Conservation (phyloP, 768 basidiomycete genomes). For the Amanita muscaria region DNA sequence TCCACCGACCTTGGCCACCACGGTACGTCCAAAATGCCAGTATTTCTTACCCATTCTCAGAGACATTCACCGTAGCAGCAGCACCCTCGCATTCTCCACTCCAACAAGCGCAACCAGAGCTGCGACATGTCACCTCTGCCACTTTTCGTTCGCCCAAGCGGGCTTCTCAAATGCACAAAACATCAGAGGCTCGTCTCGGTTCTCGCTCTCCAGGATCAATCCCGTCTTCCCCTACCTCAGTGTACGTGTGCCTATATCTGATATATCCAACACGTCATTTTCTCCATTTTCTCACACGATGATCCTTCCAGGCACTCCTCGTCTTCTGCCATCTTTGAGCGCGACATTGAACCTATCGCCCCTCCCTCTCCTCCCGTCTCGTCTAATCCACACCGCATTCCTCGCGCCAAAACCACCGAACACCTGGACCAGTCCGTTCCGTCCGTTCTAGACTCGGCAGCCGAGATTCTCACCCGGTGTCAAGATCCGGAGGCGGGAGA, state of each 20-base stretch:
- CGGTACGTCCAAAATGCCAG: not conserved
- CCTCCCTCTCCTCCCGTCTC: constrained; percentile 28
- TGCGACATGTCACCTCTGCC: constrained; percentile 49
- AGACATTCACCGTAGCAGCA: not conserved
- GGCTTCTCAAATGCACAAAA: constrained; percentile 40
- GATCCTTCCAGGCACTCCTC: constrained; percentile 47
- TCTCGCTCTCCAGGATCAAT: constrained; percentile 67
- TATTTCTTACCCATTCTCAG: not conserved
- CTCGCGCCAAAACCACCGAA: constrained; percentile 64
- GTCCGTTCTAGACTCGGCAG: constrained; percentile 78
- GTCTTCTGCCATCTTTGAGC: constrained; percentile 86
- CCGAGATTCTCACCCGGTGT: constrained; percentile 51
- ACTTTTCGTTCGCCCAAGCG: constrained; percentile 33
- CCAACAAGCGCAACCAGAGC: constrained; percentile 22
- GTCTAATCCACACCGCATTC: constrained; percentile 62
- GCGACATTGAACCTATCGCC: constrained; percentile 70
- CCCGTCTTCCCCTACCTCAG: constrained; percentile 71
- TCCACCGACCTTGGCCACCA: not conserved
- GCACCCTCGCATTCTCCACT: constrained; percentile 23
- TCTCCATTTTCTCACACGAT: not conserved
- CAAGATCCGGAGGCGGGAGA: constrained; percentile 40
- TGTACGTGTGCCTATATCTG: constrained; percentile 36
- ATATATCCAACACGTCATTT: constrained; percentile 6
- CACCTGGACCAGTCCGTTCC: constrained; percentile 75
- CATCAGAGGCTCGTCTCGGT: constrained; percentile 35